Evolutionary conservation across 1,139 yeast species (phyloP).

Genomic region (Candida gigantensis): DNA sequence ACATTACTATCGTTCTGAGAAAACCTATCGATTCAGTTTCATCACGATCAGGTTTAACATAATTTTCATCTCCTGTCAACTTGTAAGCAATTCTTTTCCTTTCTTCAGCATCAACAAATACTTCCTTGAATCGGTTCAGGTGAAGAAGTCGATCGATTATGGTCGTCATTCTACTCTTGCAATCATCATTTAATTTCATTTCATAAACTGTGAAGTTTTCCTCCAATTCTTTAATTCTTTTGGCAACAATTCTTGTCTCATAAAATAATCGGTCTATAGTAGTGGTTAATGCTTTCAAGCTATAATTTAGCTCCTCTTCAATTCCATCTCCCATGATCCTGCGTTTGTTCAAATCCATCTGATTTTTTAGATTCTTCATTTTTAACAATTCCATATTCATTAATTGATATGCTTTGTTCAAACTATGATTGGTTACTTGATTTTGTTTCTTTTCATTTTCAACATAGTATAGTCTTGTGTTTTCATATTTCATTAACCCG

Average conservation of each 20-base stretch:
- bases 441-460: conserved; percentile 7
- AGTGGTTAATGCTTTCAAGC: conserved; percentile 63
- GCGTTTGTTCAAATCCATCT: conserved; percentile 31
- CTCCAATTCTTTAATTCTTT: conserved; percentile 79
- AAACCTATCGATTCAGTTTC: conserved; percentile 15
- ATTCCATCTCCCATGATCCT: conserved; percentile 36
- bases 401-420: conserved; percentile 27
- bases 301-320: conserved; percentile 41
- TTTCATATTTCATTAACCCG: conserved; percentile 23
- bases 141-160: conserved; percentile 40
- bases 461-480: conserved; percentile 17
- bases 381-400: conserved; percentile 35
- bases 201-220: conserved; percentile 57
- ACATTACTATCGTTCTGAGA: conserved; percentile 27
- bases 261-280: conserved; percentile 76
- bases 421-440: conserved; percentile 17
- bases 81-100: conserved; percentile 28
- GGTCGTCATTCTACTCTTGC: conserved; percentile 25
- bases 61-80: conserved; percentile 23
- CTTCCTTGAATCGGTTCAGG: conserved; percentile 36
- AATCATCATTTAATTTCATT: conserved; percentile 35
- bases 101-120: conserved; percentile 32
- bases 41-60: conserved; percentile 7
- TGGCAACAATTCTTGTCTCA: conserved; percentile 71
- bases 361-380: conserved; percentile 29